Conservation (phyloP, 2,329 filamentous ascomycete species). For the Plectosphaerella cucumerina region DNA sequence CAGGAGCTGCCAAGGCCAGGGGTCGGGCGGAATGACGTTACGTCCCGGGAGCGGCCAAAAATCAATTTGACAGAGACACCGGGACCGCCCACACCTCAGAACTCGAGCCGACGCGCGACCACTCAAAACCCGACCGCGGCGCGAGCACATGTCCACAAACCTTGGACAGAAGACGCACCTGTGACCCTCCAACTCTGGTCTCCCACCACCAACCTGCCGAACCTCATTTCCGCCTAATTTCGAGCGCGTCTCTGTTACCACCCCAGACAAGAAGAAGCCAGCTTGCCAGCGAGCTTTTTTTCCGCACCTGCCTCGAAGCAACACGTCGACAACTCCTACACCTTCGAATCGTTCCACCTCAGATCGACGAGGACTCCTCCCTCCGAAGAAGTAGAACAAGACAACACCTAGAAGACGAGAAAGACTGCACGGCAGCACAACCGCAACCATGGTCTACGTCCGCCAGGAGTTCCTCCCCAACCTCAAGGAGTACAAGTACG, state of each 20-base stretch:
- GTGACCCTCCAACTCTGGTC: neutral
- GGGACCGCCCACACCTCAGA: no score
- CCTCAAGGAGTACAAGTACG: constrained; percentile 94
- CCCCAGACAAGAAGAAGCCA: no score
- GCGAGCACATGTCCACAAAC: neutral
- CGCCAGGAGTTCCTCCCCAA: constrained; percentile 84
- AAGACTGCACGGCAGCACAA: constrained; percentile 1
- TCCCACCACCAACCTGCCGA: neutral
- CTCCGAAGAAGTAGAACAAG: neutral
- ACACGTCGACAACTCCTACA: neutral
- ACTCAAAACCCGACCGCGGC: neutral
- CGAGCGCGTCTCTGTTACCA: neutral
- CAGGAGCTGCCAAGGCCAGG: no score
- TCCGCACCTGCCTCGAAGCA: neutral
- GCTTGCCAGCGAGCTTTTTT: neutral
- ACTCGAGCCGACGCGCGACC: neutral
- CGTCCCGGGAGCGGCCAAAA: neutral
- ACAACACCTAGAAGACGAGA: neutral
- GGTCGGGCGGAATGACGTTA: neutral
- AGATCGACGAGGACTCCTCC: neutral
- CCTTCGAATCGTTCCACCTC: neutral
- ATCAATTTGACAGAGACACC: neutral
- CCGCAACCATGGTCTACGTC: constrained; percentile 79
- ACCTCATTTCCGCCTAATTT: neutral
- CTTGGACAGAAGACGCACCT: neutral